These are phyloP conservation scores for Polyplosphaeria fusca DNA, from an alignment of 495 filamentous ascomycete genomes.

Conservation along the genomic window DNA sequence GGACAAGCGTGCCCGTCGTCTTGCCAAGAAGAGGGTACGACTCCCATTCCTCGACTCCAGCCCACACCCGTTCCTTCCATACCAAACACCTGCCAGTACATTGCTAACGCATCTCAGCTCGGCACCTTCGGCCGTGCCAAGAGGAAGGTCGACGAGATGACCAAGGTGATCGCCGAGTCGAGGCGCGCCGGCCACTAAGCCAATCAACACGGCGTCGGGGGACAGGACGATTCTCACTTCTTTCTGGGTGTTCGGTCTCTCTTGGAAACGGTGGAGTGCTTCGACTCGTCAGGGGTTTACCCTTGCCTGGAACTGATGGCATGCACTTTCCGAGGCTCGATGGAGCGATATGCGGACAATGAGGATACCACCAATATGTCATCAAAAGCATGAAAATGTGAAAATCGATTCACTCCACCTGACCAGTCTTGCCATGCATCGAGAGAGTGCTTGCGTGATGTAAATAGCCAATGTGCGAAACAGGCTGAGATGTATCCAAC, in stretches of 20 bases:
- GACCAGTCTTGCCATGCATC: too few species aligned
- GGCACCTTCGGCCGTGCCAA: constrained; percentile 97
- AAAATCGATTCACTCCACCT: too few species aligned
- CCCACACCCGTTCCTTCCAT: background rate
- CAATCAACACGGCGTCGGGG: background rate
- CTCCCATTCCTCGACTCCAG: constrained; percentile 36
- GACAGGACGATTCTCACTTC: constrained; percentile 17
- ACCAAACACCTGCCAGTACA: too few species aligned
- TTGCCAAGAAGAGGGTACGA: constrained; percentile 96
- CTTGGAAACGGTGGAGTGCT: background rate
- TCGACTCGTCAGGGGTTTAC: too few species aligned
- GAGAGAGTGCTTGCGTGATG: too few species aligned
- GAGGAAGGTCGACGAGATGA: constrained; percentile 98
- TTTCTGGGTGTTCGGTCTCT: constrained; percentile 16
- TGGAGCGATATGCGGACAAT: too few species aligned
- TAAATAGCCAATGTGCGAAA: too few species aligned
- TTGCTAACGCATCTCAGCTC: constrained; percentile 49
- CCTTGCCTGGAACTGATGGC: too few species aligned
- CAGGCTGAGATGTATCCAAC: too few species aligned
- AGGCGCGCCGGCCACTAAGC: constrained; percentile 77
- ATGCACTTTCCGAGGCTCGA: too few species aligned
- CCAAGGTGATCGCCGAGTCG: constrained; percentile 93
- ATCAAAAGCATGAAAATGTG: too few species aligned
- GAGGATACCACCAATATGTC: too few species aligned
- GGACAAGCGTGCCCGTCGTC: constrained; percentile 98